Percentiles rank a stretch among this genome's conserved stretches.
These are phyloP conservation scores for Beauveria bassiana DNA, from an alignment of 2,329 filamentous ascomycete species.

Conservation along the genomic window DNA sequence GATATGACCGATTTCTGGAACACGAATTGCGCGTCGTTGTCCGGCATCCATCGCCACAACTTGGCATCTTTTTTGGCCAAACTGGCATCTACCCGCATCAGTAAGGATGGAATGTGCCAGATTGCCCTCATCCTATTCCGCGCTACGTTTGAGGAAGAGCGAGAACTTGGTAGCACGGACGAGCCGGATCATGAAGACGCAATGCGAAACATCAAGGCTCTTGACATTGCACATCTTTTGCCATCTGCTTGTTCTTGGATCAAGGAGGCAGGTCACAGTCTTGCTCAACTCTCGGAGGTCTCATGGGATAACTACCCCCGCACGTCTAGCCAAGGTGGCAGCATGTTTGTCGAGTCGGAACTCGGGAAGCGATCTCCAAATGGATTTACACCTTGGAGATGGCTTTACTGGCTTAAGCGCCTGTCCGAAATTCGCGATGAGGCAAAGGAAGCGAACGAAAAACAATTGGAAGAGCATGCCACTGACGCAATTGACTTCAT, in stretches of 20 bases:
- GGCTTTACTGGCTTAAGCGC: not conserved
- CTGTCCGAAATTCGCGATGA: not conserved
- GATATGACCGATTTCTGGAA: conserved; percentile 8
- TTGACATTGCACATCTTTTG: not conserved
- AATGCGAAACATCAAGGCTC: not conserved
- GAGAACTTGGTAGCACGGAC: not conserved
- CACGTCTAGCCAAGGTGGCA: not conserved
- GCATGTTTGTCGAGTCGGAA: not conserved
- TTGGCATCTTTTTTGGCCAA: conserved; percentile 9
- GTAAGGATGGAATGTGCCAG: conserved; percentile 1
- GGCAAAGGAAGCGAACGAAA: not conserved
- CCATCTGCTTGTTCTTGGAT: conserved; percentile 4
- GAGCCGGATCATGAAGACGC: not conserved
- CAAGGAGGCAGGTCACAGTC: not conserved
- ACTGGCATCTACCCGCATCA: not conserved
- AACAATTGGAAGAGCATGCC: not conserved
- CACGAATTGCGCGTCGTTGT: conserved; percentile 5
- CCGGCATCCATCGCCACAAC: conserved; percentile 5
- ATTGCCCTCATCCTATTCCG: conserved; percentile 8
- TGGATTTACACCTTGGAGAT: not conserved
- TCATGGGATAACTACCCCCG: not conserved
- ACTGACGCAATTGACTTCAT: not conserved
- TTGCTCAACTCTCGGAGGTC: not conserved
- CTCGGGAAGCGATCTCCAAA: not conserved
- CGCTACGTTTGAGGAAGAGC: conserved; percentile 5